Percentiles rank a stretch among this genome's conserved stretches.
phyloP scores from a whole-genome alignment of 306 rosid species.

The Heteromeles arbutifolia region DNA sequence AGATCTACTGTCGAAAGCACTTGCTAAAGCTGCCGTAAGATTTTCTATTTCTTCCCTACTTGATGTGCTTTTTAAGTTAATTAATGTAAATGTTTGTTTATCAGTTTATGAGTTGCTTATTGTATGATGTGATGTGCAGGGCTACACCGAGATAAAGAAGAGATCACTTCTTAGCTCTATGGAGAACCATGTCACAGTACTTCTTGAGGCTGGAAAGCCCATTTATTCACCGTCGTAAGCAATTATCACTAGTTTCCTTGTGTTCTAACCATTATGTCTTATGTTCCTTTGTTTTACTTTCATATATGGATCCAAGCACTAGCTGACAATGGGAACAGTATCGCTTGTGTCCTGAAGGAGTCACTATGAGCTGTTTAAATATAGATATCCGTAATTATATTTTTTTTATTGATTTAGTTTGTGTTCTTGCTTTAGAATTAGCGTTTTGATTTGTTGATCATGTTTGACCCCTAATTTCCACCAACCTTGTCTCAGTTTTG shows the following conservation, averaged over 20 bases:
- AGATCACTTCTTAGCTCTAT: slow-evolving; percentile 71
- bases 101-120: neutral
- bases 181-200: slow-evolving; percentile 70
- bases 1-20: slow-evolving; percentile 83
- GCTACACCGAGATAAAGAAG: slow-evolving; percentile 74
- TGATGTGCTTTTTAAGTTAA: neutral
- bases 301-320: too few relatives aligned
- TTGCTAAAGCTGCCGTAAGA: slow-evolving; percentile 79
- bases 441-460: neutral
- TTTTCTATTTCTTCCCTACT: neutral
- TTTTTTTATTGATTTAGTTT: neutral
- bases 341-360: too few relatives aligned
- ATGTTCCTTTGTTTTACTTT: too few relatives aligned
- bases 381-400: neutral
- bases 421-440: neutral
- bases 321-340: too few relatives aligned
- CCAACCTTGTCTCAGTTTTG: slow-evolving; percentile 39
- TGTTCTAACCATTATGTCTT: neutral
- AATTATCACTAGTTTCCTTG: slow-evolving; percentile 1
- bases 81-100: neutral
- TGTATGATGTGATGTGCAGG: slow-evolving; percentile 47
- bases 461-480: slow-evolving; percentile 6
- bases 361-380: neutral
- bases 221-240: slow-evolving; percentile 66
- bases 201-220: slow-evolving; percentile 58